These are phyloP conservation scores for Hortiboletus campestris DNA, from an alignment of 768 basidiomycete species.

Conservation along the genomic window DNA sequence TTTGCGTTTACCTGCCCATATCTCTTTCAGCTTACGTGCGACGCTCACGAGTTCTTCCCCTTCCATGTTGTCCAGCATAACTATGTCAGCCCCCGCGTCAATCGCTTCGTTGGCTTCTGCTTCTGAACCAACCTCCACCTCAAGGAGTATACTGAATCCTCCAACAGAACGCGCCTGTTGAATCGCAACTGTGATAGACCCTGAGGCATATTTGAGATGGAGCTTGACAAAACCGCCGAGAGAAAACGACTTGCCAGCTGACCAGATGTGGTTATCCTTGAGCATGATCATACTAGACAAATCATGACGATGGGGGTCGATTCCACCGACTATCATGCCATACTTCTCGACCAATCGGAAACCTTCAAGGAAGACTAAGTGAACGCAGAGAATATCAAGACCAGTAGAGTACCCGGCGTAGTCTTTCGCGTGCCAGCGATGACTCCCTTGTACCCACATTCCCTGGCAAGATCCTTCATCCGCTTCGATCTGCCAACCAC, in stretches of 20 bases:
- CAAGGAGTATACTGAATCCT: conserved; percentile 87
- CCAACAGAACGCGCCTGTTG: conserved; percentile 82
- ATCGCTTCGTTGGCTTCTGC: conserved; percentile 97
- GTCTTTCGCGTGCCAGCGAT: conserved; percentile 97
- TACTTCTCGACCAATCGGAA: conserved; percentile 98
- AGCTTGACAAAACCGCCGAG: neutral
- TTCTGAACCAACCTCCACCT: conserved; percentile 89
- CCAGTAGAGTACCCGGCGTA: conserved; percentile 63
- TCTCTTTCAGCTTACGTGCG: conserved; percentile 69
- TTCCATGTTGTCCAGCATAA: conserved; percentile 95
- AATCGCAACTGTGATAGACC: conserved; percentile 89
- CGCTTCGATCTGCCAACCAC: conserved; percentile 63
- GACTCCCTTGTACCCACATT: conserved; percentile 79
- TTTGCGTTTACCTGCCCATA: conserved; percentile 77
- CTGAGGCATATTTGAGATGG: conserved; percentile 35
- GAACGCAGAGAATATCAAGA: neutral
- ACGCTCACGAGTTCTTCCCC: conserved; percentile 67
- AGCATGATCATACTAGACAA: conserved; percentile 99
- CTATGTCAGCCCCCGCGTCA: conserved; percentile 88
- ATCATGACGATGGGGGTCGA: conserved; percentile 93
- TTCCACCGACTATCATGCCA: conserved; percentile 96
- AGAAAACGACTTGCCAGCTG: conserved; percentile 57
- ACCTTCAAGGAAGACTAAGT: conserved; percentile 42
- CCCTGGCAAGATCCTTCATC: conserved; percentile 74
- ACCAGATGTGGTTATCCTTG: conserved; percentile 99